phyloP scores from a whole-genome alignment of 1,284 basidiomycete genomes.

The Pascua sp. region DNA sequence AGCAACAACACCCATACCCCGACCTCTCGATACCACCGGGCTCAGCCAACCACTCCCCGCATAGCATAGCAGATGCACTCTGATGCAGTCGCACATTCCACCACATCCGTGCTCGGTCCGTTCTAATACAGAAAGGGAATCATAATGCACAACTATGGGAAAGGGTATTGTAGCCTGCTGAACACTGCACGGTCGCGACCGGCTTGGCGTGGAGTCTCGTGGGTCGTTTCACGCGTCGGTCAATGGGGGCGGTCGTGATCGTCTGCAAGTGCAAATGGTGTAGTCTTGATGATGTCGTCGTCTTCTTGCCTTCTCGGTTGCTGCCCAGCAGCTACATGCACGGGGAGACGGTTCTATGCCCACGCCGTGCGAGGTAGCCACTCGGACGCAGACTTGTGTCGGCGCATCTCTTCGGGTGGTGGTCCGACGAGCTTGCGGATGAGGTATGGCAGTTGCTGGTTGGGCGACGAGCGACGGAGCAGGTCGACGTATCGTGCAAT shows the following conservation, averaged over 20 bases:
- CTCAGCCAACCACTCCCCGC: conserved; percentile 6
- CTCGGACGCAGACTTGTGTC: conserved; percentile 11
- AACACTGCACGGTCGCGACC: no score
- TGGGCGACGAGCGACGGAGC: conserved; percentile 45
- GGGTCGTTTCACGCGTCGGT: not conserved
- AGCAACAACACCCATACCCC: not conserved
- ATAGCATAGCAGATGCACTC: not conserved
- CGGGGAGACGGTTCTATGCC: no score
- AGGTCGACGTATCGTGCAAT: conserved; percentile 74
- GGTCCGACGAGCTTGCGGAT: conserved; percentile 44
- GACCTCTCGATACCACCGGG: not conserved
- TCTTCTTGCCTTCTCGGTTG: not conserved
- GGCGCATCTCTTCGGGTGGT: conserved; percentile 36
- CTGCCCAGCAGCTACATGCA: not conserved
- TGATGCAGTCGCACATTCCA: not conserved
- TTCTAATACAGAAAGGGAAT: not conserved
- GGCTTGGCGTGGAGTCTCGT: not conserved
- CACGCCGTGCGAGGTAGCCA: conserved; percentile 10
- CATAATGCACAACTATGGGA: conserved; percentile 21
- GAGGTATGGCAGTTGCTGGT: conserved; percentile 39
- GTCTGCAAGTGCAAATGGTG: not conserved
- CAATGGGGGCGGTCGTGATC: not conserved
- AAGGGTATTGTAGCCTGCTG: conserved; percentile 2
- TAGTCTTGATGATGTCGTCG: not conserved
- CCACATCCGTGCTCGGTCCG: not conserved